A percentile compares a stretch with the other conserved stretches of the same genome.
Evolutionary conservation across 495 filamentous ascomycete genomes (phyloP).

Genomic region (Monascus purpureus): DNA sequence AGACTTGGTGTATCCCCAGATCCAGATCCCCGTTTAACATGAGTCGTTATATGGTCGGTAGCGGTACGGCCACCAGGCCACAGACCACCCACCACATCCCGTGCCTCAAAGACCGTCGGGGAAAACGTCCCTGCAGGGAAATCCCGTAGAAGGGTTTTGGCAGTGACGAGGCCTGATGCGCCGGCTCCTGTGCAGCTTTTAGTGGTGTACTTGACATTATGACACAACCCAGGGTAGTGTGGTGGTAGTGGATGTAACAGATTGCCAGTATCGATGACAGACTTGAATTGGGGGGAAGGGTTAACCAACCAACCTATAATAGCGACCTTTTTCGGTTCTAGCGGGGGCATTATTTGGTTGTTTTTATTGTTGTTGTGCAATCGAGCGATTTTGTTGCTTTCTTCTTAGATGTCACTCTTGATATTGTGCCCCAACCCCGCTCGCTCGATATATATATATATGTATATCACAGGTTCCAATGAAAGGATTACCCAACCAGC

Average conservation of each 20-base stretch:
- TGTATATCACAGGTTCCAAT: too few species aligned
- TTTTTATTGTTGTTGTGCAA: too few species aligned
- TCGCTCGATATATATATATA: too few species aligned
- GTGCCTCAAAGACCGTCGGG: constrained; percentile 58
- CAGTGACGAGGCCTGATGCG: constrained; percentile 67
- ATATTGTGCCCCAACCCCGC: too few species aligned
- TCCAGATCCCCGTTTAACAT: constrained; percentile 16
- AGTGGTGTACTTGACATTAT: not conserved
- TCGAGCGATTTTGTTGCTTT: too few species aligned
- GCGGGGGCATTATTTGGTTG: too few species aligned
- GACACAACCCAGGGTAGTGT: not conserved
- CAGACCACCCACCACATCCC: constrained; percentile 54
- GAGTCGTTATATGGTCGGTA: constrained; percentile 2
- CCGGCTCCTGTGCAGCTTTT: constrained; percentile 49
- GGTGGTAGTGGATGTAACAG: not conserved
- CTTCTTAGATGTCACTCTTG: too few species aligned
- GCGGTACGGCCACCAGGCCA: constrained; percentile 37
- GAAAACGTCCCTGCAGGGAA: constrained; percentile 41
- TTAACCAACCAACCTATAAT: constrained; percentile 42
- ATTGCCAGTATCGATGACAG: not conserved
- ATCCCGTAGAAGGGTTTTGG: constrained; percentile 60
- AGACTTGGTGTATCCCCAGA: constrained; percentile 24
- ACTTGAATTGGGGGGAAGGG: not conserved
- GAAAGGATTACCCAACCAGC: too few species aligned
- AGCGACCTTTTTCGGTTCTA: constrained; percentile 55